Conservation (phyloP, 2,329 filamentous ascomycete genomes). For the Blastomyces gilchristii region DNA sequence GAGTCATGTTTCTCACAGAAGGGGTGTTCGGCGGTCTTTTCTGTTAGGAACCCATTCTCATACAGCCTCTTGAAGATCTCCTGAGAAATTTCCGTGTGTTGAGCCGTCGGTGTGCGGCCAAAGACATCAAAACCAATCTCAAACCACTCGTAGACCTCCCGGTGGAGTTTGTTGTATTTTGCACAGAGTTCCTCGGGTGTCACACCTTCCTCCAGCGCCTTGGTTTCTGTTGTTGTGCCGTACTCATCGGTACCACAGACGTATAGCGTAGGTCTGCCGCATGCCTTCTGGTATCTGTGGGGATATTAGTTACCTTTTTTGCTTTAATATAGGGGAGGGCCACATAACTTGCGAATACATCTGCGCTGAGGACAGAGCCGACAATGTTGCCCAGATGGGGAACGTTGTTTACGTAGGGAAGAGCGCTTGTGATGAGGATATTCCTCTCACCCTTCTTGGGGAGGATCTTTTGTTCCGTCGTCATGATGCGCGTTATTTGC, state of each 20-base stretch:
- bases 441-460: conserved; percentile 60
- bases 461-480: conserved; percentile 15
- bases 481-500: conserved; percentile 10
- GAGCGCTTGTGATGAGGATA: conserved; percentile 79
- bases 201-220: conserved; percentile 77
- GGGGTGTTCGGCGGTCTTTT: conserved; percentile 77
- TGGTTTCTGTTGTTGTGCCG: conserved; percentile 90
- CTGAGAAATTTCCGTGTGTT: conserved; percentile 89
- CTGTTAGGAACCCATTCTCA: conserved; percentile 78
- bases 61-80: conserved; percentile 80
- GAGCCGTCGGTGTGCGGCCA: conserved; percentile 75
- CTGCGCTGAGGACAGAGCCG: conserved; percentile 76
- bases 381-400: conserved; percentile 85
- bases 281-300: conserved; percentile 17
- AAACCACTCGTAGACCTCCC: conserved; percentile 93
- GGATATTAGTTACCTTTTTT: conserved; percentile 2
- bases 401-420: conserved; percentile 73
- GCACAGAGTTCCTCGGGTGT: conserved; percentile 77
- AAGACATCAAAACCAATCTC: conserved; percentile 91
- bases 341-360: conserved; percentile 62
- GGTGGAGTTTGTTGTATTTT: conserved; percentile 85
- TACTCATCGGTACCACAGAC: conserved; percentile 77
- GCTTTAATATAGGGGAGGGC: not conserved
- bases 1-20: conserved; percentile 70
- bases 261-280: conserved; percentile 16